A percentile compares a stretch with the other conserved stretches of the same genome.
Evolutionary conservation across 73 alveolate species (phyloP).

Genomic region (Breviolum minutum): DNA sequence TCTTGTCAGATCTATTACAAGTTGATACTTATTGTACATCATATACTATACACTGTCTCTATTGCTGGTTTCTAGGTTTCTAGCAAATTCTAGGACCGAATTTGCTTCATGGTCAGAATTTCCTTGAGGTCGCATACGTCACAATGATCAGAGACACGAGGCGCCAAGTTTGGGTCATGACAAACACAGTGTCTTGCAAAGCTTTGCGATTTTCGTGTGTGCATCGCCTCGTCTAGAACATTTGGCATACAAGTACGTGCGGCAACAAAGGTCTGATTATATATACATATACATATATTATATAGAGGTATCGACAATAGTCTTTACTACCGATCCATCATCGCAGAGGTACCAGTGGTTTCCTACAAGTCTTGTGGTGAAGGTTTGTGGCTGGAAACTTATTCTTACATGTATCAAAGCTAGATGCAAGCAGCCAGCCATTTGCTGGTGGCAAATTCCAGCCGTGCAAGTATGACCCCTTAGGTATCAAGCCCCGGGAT

Average conservation of each 20-base stretch:
- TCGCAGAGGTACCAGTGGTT: not conserved
- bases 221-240: too few species aligned
- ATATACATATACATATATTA: not conserved
- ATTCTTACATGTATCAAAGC: not conserved
- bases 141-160: not conserved
- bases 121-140: not conserved
- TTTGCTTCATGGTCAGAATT: too few species aligned
- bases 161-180: not conserved
- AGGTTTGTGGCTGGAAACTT: slow-evolving; percentile 46
- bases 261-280: too few species aligned
- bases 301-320: not conserved
- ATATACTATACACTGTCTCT: too few species aligned
- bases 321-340: too few species aligned
- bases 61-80: too few species aligned
- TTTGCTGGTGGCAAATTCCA: not conserved
- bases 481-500: slow-evolving; percentile 16
- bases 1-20: too few species aligned
- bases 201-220: not conserved
- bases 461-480: not conserved
- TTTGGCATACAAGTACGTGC: too few species aligned
- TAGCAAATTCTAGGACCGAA: too few species aligned
- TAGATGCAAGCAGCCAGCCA: too few species aligned
- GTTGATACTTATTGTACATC: too few species aligned
- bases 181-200: not conserved
- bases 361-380: slow-evolving; percentile 2